Base-by-base conservation (phyloP, 768 basidiomycete species). In the Ramaria sp. region DNA sequence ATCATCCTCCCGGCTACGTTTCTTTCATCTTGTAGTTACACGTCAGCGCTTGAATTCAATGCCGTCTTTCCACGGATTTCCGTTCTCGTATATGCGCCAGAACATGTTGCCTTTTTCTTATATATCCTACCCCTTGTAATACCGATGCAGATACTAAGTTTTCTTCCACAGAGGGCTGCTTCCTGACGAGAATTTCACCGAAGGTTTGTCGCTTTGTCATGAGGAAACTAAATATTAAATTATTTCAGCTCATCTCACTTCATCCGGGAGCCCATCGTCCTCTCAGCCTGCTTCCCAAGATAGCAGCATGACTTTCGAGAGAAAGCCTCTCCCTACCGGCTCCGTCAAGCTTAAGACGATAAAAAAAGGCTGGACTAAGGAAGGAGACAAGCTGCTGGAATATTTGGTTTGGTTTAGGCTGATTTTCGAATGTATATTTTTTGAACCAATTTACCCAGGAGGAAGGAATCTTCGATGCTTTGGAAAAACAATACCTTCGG, bases 381-480 rank as follows among this genome's bases (percentile, higher is more conserved):
- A 92, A 65, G 91, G 84, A 0, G 89, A 93, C 69, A 81, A 77
- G 61, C 75, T 94, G 41, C 70, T 92, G 39, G 84, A 94, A 63
- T 91, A 87, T 64, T 65, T 94, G 69, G 91, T 87, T 54, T 59
- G 76, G 70, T 59, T 60, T 61, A n/a, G 55, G 7, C 22, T 42
- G 48, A 51, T 43, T 42, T 46, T 48, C 63, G 61, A 51, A 39
- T 54, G 57, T 43, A 5, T 38, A 7, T 22, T 46, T 37, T 54
- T 49, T 59, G n/a, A 60, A 42, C 19, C 20, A 4, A 57, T 37
- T 7, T 33, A 17, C 53, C 38, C 53, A 92, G 91, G 91, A 94
- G 70, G 73, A 81, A 57, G 91, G 91, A 0, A 89, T 92, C 43
- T 91, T 88, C 61, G 86, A 93, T 59, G 91, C 91, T 0, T 71